Evolutionary conservation across 176 grass and related monocot species (phyloP), one percentile per base, ranked within the genome.

Genomic region (Eleusine indica): DNA sequence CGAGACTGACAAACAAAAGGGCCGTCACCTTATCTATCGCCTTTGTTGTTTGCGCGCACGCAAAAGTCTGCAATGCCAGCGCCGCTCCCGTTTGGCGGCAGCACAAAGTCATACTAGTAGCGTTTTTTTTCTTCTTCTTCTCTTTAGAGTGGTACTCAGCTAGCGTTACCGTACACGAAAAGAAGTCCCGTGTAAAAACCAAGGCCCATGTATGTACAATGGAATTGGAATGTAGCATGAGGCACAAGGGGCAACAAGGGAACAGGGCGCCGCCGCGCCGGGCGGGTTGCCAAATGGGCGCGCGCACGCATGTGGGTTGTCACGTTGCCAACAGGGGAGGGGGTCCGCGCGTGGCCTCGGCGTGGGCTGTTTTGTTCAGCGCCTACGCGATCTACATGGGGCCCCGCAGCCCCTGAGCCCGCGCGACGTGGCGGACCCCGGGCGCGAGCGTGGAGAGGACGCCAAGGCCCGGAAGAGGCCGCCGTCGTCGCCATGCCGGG

Each of bases 311-410:
- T 43, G 79, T 81, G 79, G 67, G 51, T 2, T 81, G 79, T 44
- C 79, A 29, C 17, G 11, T 41, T 10, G 66, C 7, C 78, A 17
- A 70, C 19, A 28, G 32, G 21, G 12, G 18, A 8, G 5, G 63
- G 46, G 70, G 29, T 61, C 72, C 63, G 82, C 62, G 82, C 73
- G 49, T 84, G 82, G 82, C 71, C 72, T 49, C 48, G 82, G 72
- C 82, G 82, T 84, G 82, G 73, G 63, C 73, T 68, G 62, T 76
- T 17, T 7, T 7, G 3, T 4, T 6, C 14, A 5, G 16, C 57
- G 3, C 21, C 51, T 16, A 14, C 3, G 52, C 14, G 16, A 17
- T 54, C 6, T 54, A 54, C 52, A 54, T 51, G 48, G 15, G 52
- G 14, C 51, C 51, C 14, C 51, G 4, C 32, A 35, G 32, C 32